Evolutionary conservation across 179 eudicot genomes (phyloP), one percentile per base, ranked within the genome.

Genomic region (Silene coronaria): DNA sequence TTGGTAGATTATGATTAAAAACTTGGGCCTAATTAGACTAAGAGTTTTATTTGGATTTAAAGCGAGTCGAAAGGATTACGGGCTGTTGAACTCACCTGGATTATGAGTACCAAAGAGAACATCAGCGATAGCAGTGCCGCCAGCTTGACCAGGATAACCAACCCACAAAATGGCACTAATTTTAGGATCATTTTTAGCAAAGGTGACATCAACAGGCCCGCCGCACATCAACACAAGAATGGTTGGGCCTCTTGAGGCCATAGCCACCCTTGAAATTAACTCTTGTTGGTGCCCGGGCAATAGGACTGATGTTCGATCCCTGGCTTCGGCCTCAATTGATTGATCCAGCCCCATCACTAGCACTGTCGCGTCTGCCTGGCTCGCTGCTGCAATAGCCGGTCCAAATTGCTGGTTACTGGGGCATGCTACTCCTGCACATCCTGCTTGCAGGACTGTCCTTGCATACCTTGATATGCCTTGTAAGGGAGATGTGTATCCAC

Each of bases 281-380:
- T 91, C 97, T 51, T 88, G 91, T 78, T 95, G 99, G 74, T 67
- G 90, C 42, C 99, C 99, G 10, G 99, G 99, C 55, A 95, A 75
- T 21, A 92, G 90, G 22, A 95, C 79, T 23, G 86, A 77, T 1
- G 45, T 73, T 16, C 99, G 78, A 16, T 95, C 99, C 17, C 27
- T 80, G 48, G 45, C 78, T 74, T 95, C 99, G 0, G 96, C 92
- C 81, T 95, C 99, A 27, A 95, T 86, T 0, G 91, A 90, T 64
- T 92, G 99, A 79, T 89, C 94, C 21, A 92, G 82, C 55, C 99
- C 99, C 93, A 95, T 86, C 10, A 91, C 91, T 4, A 95, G 58
- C 12, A 95, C 88, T 0, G 97, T 92, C 0, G 97, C 99, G 58
- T 95, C 99, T 0, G 97, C 93, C 13, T 86, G 90, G 5, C 83